A percentile compares a stretch with the other conserved stretches of the same genome.
phyloP scores from a whole-genome alignment of 345 rosid genomes.

The Aquilaria malaccensis region DNA sequence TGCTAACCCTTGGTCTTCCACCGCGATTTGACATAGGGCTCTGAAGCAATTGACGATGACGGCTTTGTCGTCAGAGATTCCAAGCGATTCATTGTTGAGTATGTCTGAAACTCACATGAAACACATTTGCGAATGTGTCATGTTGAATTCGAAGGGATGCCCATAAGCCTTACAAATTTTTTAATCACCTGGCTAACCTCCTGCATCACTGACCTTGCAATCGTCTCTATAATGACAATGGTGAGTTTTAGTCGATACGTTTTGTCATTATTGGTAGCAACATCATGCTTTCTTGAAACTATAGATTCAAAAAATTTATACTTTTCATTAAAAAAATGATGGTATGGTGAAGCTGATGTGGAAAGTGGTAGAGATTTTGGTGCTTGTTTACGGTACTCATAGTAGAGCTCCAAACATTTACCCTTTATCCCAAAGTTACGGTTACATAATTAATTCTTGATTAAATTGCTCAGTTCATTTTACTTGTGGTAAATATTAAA shows the following conservation, averaged over 20 bases:
- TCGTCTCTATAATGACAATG: conserved; percentile 40
- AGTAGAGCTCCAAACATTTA: too few species aligned
- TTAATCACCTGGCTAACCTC: conserved; percentile 70
- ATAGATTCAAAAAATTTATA: too few species aligned
- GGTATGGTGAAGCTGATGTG: too few species aligned
- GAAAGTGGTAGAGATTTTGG: too few species aligned
- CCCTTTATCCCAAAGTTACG: too few species aligned
- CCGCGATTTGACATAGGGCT: conserved; percentile 35
- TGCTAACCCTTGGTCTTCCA: conserved; percentile 30
- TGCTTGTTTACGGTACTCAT: too few species aligned
- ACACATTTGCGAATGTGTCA: conserved; percentile 31
- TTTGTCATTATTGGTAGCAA: conserved; percentile 60
- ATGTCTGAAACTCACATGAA: conserved; percentile 16
- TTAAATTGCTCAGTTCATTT: too few species aligned
- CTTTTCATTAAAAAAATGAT: too few species aligned
- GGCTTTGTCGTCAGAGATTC: conserved; percentile 50
- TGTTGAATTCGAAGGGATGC: conserved; percentile 66
- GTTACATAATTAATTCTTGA: too few species aligned
- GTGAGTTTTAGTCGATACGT: conserved; percentile 66
- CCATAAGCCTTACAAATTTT: conserved; percentile 76
- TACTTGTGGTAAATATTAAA: too few species aligned
- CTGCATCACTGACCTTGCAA: conserved; percentile 44
- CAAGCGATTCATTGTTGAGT: conserved; percentile 39
- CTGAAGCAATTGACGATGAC: conserved; percentile 57
- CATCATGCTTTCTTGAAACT: too few species aligned